Base-by-base conservation (phyloP, 495 filamentous ascomycete species). In the Sordaria brevicollis region DNA sequence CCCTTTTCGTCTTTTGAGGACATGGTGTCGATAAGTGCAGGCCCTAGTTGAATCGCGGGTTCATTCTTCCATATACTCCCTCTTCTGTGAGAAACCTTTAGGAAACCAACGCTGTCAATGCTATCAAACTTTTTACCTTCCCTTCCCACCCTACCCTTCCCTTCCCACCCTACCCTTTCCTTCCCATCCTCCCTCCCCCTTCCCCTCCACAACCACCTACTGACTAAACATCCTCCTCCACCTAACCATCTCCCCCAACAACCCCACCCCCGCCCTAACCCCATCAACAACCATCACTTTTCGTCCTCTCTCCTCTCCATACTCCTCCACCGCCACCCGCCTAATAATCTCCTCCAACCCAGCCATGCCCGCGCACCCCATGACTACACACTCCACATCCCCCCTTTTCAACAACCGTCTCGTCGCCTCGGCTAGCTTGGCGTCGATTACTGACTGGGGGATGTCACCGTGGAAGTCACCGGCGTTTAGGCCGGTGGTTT, bases 291-390 rank as follows among this genome's bases (percentile, higher is more conserved):
- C 88, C 75, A 84, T 85, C 4, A 97, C 85, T 31, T 81, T 76
- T 65, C 72, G 76, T 0, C 91, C 92, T 65, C 85, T 81, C 15
- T 83, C 78, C 54, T 85, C 80, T 15, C 91, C 92, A 71, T 89
- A 87, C 21, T 84, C 83, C 68, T 89, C 86, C 34, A 86, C 76
- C 54, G 91, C 91, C 2, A 89, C 90, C 39, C 86, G 85, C 66
- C 90, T 84, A 57, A 97, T 92, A 66, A 91, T 90, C 69, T 89
- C 85, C 68, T 94, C 91, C 82, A 98, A 86, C 13, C 94, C 95
- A 29, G 88, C 90, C 95, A 97, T 97, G 5, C 95, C 94, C 43
- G 93, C 94, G 81, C 94, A 97, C 2, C 90, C 90, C 80, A 92
- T 83, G 69, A 92, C 86, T 31, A 93, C 88, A 70, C 90, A 86